Evolutionary conservation across 1,284 basidiomycete genomes (phyloP).

Genomic region (Sutorius eximius): DNA sequence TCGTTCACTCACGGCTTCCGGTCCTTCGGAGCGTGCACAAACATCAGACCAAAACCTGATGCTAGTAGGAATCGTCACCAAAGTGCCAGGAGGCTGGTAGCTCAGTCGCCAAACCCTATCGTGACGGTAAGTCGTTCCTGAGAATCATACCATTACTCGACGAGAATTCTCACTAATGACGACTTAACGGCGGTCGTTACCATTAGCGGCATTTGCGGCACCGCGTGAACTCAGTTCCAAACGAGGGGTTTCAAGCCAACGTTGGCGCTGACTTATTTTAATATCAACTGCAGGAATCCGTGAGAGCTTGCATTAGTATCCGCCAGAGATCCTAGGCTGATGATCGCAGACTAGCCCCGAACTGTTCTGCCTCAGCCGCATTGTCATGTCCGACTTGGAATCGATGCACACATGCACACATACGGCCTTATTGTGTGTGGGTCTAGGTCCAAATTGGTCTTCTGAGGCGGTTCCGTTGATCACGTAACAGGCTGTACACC

Average conservation of each 20-base stretch:
- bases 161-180: conserved; percentile 4
- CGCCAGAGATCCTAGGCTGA: conserved; percentile 1
- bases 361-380: neutral
- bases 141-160: conserved; percentile 10
- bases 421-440: neutral
- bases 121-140: conserved; percentile 18
- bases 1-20: neutral
- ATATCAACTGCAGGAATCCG: conserved; percentile 1
- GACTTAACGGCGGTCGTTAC: neutral
- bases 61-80: neutral
- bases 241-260: conserved; percentile 7
- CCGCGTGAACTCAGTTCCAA: conserved; percentile 19
- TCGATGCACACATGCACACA: conserved; percentile 1
- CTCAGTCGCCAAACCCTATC: neutral
- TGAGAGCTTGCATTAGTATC: conserved; percentile 6
- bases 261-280: neutral
- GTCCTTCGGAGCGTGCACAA: neutral
- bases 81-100: neutral
- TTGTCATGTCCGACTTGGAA: neutral
- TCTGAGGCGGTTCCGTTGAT: conserved; percentile 27
- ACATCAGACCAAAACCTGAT: neutral
- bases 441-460: conserved; percentile 16
- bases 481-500: conserved; percentile 30
- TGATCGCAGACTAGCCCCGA: neutral
- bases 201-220: conserved; percentile 3